Evolutionary conservation across 2,329 filamentous ascomycete genomes (phyloP).

Genomic region (Septoria petroselini): DNA sequence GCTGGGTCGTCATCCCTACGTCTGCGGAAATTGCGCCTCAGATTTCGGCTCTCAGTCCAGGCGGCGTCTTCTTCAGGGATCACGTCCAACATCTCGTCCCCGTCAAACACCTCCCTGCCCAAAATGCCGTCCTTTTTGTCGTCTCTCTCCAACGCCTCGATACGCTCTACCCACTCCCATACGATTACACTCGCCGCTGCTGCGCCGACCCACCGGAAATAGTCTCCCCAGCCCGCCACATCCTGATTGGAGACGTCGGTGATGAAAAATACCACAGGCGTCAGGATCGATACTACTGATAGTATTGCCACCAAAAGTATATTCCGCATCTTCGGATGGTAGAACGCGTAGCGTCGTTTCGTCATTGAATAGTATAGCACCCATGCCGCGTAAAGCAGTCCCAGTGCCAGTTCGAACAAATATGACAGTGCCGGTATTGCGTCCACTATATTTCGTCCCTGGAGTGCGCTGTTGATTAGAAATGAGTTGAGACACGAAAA

Average conservation of each 20-base stretch:
- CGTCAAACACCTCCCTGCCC: conserved; percentile 86
- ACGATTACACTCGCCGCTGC: conserved; percentile 94
- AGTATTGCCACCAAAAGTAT: conserved; percentile 77
- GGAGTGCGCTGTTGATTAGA: conserved; percentile 56
- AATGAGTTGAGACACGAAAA: conserved; percentile 94
- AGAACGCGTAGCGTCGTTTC: conserved; percentile 87
- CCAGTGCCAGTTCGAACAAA: conserved; percentile 81
- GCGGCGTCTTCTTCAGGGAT: conserved; percentile 57
- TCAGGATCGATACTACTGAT: conserved; percentile 76
- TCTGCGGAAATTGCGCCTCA: conserved; percentile 31
- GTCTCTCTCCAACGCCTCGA: conserved; percentile 86
- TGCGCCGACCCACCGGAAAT: conserved; percentile 93
- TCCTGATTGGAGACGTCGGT: conserved; percentile 82
- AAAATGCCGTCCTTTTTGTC: conserved; percentile 92
- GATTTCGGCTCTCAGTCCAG: conserved; percentile 47
- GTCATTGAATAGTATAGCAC: conserved; percentile 91
- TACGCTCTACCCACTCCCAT: conserved; percentile 96
- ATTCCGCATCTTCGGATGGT: conserved; percentile 85
- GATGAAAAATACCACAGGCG: conserved; percentile 90
- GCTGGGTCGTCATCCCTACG: conserved; percentile 36
- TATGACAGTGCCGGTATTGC: conserved; percentile 90
- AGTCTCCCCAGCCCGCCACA: conserved; percentile 89
- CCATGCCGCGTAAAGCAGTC: conserved; percentile 86
- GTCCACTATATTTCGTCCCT: conserved; percentile 70
- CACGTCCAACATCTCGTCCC: conserved; percentile 82